Percentiles rank a stretch among this genome's conserved stretches.
Evolutionary conservation across 2,329 filamentous ascomycete genomes (phyloP).

Genomic region (Fusarium virguliforme): DNA sequence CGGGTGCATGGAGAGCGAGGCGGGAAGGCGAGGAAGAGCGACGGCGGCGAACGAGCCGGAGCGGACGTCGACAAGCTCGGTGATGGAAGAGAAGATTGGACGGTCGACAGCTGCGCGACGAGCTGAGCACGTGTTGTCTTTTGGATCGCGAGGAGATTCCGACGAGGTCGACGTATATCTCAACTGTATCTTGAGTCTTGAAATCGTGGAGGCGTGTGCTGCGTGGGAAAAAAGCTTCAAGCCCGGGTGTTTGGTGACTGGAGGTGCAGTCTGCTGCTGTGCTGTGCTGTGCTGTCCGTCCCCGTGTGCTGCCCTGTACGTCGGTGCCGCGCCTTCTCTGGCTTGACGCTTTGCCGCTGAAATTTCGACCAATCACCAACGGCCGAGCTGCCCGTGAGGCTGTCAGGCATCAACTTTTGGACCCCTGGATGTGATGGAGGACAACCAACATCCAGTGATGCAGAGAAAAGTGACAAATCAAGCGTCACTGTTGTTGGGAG

Average conservation of each 20-base stretch:
- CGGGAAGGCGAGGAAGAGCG: constrained; percentile 41
- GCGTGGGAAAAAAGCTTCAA: constrained; percentile 33
- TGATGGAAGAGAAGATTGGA: constrained; percentile 26
- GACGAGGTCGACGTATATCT: constrained; percentile 22
- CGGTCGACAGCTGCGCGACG: constrained; percentile 28
- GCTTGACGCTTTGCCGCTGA: constrained; percentile 46
- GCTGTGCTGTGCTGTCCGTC: constrained; percentile 35
- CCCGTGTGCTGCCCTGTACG: constrained; percentile 39
- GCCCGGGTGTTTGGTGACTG: constrained; percentile 37
- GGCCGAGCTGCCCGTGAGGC: constrained; percentile 42
- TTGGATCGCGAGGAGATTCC: neutral
- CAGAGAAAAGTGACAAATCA: constrained; percentile 17
- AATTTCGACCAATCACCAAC: constrained; percentile 51
- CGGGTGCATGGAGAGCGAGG: constrained; percentile 58
- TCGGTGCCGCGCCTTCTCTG: constrained; percentile 38
- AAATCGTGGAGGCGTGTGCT: constrained; percentile 28
- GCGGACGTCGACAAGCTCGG: constrained; percentile 45
- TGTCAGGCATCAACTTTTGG: constrained; percentile 51
- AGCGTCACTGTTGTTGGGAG: neutral
- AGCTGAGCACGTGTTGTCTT: constrained; percentile 38
- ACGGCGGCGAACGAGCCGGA: constrained; percentile 40
- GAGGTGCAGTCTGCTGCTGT: constrained; percentile 39
- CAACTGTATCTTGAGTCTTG: constrained; percentile 13
- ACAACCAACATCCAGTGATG: constrained; percentile 3
- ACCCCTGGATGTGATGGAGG: constrained; percentile 34